Percentiles rank a stretch among this genome's conserved stretches.
These are phyloP conservation scores for Penicillium sp. DNA, from an alignment of 2,329 filamentous ascomycete genomes.

Conservation along the genomic window DNA sequence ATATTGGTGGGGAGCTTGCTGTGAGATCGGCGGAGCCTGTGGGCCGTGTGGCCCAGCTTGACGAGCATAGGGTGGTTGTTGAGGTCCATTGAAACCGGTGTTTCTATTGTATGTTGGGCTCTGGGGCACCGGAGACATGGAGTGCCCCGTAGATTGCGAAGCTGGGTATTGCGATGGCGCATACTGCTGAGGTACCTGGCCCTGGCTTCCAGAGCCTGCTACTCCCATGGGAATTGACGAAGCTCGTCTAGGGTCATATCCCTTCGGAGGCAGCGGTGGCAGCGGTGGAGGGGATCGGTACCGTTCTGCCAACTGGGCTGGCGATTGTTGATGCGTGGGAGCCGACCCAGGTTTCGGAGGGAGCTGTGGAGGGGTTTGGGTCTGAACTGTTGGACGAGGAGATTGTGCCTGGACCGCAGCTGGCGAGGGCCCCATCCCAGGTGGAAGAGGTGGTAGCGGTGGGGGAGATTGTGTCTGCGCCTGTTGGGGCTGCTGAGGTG, in stretches of 20 bases:
- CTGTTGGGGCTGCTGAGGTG: slow-evolving; percentile 34
- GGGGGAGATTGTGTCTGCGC: slow-evolving; percentile 53
- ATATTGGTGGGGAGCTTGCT: background rate
- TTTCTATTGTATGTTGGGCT: slow-evolving; percentile 5
- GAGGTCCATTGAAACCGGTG: background rate
- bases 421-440: slow-evolving; percentile 54
- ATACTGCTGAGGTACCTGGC: slow-evolving; percentile 25
- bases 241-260: slow-evolving; percentile 20
- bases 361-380: slow-evolving; percentile 34
- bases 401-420: slow-evolving; percentile 31
- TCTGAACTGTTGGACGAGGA: slow-evolving; percentile 16
- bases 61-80: background rate
- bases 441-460: slow-evolving; percentile 70
- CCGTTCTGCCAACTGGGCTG: slow-evolving; percentile 23
- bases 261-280: slow-evolving; percentile 41
- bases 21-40: background rate
- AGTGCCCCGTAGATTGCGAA: slow-evolving; percentile 5
- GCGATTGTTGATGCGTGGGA: slow-evolving; percentile 16
- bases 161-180: background rate
- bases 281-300: slow-evolving; percentile 34
- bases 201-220: slow-evolving; percentile 7
- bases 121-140: slow-evolving; percentile 5
- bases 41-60: background rate
- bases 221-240: background rate
- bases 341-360: slow-evolving; percentile 38